Base-by-base conservation (phyloP, 352 stramenopile genomes). In the Phytopythium aichiense region DNA sequence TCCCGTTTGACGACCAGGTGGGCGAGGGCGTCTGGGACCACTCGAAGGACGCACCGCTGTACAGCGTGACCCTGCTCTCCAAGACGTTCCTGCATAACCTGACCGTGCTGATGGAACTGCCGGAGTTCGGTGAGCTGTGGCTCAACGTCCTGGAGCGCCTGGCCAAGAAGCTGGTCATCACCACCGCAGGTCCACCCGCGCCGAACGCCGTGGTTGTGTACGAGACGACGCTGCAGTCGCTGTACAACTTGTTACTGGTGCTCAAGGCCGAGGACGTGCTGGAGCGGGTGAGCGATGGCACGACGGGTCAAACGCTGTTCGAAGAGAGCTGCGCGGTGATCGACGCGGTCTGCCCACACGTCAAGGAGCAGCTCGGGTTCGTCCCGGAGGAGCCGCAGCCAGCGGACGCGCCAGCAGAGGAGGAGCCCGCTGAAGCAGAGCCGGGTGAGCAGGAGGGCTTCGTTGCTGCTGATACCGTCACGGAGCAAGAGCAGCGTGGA, bases 51-150 rank as follows among this genome's bases (percentile, higher is more conserved):
- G 84, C 81, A 8, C 72, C 77, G 49, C 67, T 95, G 2, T 88
- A 93, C 73, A 94, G 84, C 33, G 81, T 93, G 33, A 95, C 87
- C 37, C 60, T 95, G 46, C 58, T 95, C 33, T 92, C 87, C 8
- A 95, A 95, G 74, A 92, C 86, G 30, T 95, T 95, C 55, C 67
- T 95, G 22, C 86, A 95, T 73, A 89, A 95, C 46, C 67, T 95
- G 46, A 76, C 73, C 13, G 81, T 89, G 43, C 65, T 95, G 22
- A 76, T 89, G 40, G 77, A 89, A 58, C 64, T 94, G 28, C 58
- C 75, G 18, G 67, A 76, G 31, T 95, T 95, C 40, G 67, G 76
- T 9, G 73, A 80, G 12, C 70, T 95, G 40, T 95, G 87, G 87
- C 71, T 95, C 2, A 82, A 84, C 35, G 80, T 95, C 1, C 58